Evolutionary conservation across 2,329 filamentous ascomycete species (phyloP).

Genomic region (Ophiostoma tasmaniense): DNA sequence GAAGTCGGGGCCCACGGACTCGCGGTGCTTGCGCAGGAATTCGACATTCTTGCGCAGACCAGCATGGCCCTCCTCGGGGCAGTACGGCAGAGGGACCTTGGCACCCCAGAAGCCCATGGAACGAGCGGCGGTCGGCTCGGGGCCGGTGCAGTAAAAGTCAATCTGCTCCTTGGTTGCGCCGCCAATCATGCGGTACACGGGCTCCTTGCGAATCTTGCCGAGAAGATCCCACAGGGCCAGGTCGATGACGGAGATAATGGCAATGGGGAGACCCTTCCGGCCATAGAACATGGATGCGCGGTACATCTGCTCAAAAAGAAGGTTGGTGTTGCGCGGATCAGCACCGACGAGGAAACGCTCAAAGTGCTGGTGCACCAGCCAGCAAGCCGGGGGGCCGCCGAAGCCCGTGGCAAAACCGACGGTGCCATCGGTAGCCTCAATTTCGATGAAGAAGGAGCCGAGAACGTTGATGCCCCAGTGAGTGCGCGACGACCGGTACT

Average conservation of each 20-base stretch:
- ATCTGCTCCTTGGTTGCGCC: slow-evolving; percentile 77
- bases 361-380: slow-evolving; percentile 89
- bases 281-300: slow-evolving; percentile 94
- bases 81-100: slow-evolving; percentile 84
- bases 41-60: slow-evolving; percentile 84
- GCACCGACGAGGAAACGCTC: slow-evolving; percentile 82
- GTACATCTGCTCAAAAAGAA: slow-evolving; percentile 95
- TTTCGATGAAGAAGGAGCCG: slow-evolving; percentile 83
- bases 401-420: slow-evolving; percentile 92
- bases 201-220: slow-evolving; percentile 84
- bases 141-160: slow-evolving; percentile 91
- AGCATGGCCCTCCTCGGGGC: slow-evolving; percentile 74
- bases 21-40: slow-evolving; percentile 76
- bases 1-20: slow-evolving; percentile 79
- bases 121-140: slow-evolving; percentile 71
- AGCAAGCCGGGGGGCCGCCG: slow-evolving; percentile 85
- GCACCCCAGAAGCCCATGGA: slow-evolving; percentile 83
- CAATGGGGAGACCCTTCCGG: slow-evolving; percentile 80
- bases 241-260: slow-evolving; percentile 90
- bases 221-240: slow-evolving; percentile 87
- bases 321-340: slow-evolving; percentile 83
- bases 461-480: slow-evolving; percentile 95
- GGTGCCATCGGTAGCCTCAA: slow-evolving; percentile 83
- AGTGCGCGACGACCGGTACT: slow-evolving; percentile 79
- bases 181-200: slow-evolving; percentile 89